Percentiles rank a stretch among this genome's conserved stretches.
These are phyloP conservation scores for Meyerozyma sp. DNA, from an alignment of 1,139 yeast species.

Conservation along the genomic window DNA sequence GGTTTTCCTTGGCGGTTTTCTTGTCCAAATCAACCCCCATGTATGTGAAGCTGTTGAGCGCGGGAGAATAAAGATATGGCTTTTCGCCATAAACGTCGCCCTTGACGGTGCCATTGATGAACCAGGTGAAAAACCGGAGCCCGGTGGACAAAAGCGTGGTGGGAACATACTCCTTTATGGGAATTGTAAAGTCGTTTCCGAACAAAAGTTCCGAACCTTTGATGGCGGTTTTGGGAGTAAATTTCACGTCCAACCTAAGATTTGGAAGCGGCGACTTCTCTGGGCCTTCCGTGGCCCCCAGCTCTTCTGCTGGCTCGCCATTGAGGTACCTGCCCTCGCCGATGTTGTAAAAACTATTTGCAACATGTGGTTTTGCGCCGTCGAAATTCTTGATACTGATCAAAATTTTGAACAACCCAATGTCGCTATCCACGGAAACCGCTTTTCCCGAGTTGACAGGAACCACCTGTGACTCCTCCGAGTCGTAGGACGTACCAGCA, in stretches of 20 bases:
- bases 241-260: conserved; percentile 30
- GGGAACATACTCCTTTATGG: conserved; percentile 59
- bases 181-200: conserved; percentile 65
- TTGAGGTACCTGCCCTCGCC: conserved; percentile 26
- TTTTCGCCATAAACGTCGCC: conserved; percentile 60
- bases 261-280: conserved; percentile 17
- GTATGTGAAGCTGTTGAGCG: conserved; percentile 51
- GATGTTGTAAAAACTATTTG: conserved; percentile 29
- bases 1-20: conserved; percentile 16
- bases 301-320: conserved; percentile 15
- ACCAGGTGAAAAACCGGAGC: conserved; percentile 51
- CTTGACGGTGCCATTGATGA: conserved; percentile 57
- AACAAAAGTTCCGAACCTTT: conserved; percentile 50
- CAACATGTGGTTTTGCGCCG: conserved; percentile 36
- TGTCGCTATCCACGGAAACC: conserved; percentile 27
- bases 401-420: conserved; percentile 34
- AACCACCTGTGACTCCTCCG: conserved; percentile 24
- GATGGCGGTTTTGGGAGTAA: conserved; percentile 37
- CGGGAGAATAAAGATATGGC: conserved; percentile 61
- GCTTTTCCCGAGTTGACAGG: conserved; percentile 42
- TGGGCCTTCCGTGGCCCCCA: conserved; percentile 4
- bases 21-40: conserved; percentile 15
- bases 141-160: conserved; percentile 38
- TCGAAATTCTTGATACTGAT: conserved; percentile 42
- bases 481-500: conserved; percentile 26